Base-by-base conservation (phyloP, 768 basidiomycete genomes). In the Mycena vitilis region DNA sequence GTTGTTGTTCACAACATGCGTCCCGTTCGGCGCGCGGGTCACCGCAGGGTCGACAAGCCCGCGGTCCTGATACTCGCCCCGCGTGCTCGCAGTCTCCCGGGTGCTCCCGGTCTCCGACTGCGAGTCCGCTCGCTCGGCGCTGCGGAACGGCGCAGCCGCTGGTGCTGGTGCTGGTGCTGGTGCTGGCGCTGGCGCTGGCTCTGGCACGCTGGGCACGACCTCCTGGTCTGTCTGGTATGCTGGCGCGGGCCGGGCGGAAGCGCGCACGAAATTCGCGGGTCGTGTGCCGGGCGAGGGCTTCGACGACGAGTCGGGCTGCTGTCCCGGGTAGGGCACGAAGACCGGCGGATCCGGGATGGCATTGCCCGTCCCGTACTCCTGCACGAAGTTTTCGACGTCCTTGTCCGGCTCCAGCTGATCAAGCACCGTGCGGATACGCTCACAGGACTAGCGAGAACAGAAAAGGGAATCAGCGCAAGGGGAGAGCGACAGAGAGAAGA, bases 361-460 rank as follows among this genome's bases (percentile, higher is more conserved):
- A 70, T 87, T 89, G 37, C 96, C 97, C 2, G 96, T 98, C 4
- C 95, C 95, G 74, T 95, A 95, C 69, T 92, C 89, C 34, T 88
- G 87, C 16, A 98, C 95, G 71, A 99, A 99, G 76, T 88, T 88
- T 69, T 95, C 91, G 85, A 97, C 90, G 72, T 99, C 98, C 62
- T 87, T 89, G 52, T 93, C 92, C 0, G 94, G 88, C 73, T 98
- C 96, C 77, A 96, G 86, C 68, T 92, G 90, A 77, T 99, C 98
- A 34, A 99, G 86, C 6, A 94, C 86, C 51, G 95, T 84, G 51
- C 98, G 89, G 55, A 97, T 85, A 44, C 90, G 87, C 81, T 99
- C 98, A 79, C 97, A 98, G 0, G 95, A 95, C 97, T 98, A 22
- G 13, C 65, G 22, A 15, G 25, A 49, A 49, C 61, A 30, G 30